These are phyloP conservation scores for Blastobotrys apis DNA, from an alignment of 1,139 yeast species.

Conservation along the genomic window DNA sequence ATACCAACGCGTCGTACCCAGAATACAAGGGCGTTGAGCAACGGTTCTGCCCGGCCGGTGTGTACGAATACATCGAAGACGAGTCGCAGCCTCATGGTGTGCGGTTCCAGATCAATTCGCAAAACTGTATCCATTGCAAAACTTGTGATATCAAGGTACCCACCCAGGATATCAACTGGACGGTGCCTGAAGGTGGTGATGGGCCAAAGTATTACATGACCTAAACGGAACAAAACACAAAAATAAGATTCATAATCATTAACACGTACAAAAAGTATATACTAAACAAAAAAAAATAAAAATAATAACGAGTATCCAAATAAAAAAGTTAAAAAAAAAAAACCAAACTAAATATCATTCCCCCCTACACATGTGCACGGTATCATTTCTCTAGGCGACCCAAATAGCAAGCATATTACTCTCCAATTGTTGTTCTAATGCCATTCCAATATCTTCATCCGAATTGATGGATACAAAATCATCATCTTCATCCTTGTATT, in stretches of 20 bases:
- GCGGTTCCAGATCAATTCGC: conserved; percentile 86
- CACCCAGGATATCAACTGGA: conserved; percentile 89
- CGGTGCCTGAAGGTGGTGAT: conserved; percentile 96
- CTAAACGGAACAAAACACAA: conserved; percentile 26
- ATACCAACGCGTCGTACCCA: conserved; percentile 66
- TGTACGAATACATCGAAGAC: conserved; percentile 84
- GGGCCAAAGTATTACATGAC: conserved; percentile 93
- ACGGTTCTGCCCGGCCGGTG: conserved; percentile 97
- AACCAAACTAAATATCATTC: not conserved
- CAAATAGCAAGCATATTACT: conserved; percentile 16
- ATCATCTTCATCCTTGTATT: conserved; percentile 92
- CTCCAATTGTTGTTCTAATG: conserved; percentile 31
- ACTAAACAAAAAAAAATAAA: not conserved
- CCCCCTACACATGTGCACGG: not conserved
- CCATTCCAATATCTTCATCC: conserved; percentile 61
- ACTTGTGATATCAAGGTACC: conserved; percentile 98
- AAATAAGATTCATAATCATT: not conserved
- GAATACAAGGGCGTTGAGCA: conserved; percentile 81
- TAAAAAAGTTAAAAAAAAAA: not conserved
- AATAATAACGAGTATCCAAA: not conserved
- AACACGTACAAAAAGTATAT: conserved; percentile 1
- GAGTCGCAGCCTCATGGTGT: conserved; percentile 57
- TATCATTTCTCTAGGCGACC: conserved; percentile 12
- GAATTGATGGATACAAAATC: conserved; percentile 85
- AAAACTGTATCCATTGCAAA: conserved; percentile 96